phyloP scores from a whole-genome alignment of 2,329 filamentous ascomycete species.

The Dactylellina haptotyla region DNA sequence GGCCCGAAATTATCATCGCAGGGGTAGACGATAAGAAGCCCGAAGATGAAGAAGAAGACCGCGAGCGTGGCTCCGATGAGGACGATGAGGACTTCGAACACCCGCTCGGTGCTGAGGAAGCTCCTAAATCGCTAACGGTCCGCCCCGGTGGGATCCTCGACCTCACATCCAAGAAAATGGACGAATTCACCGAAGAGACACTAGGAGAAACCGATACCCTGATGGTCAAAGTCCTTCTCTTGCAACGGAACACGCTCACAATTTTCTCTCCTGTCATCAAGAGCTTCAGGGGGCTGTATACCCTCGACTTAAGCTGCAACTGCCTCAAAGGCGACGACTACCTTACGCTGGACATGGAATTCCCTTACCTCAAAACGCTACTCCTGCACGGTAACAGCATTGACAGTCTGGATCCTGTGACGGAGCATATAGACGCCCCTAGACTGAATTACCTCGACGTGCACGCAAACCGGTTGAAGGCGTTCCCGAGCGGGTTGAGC shows the following conservation, averaged over 20 bases:
- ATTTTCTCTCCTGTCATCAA: constrained; percentile 74
- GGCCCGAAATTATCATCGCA: constrained; percentile 66
- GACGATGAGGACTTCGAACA: constrained; percentile 53
- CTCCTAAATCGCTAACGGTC: constrained; percentile 63
- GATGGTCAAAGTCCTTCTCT: constrained; percentile 69
- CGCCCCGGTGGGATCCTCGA: constrained; percentile 72
- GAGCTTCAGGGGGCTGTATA: constrained; percentile 75
- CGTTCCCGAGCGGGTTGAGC: constrained; percentile 72
- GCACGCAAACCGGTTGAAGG: constrained; percentile 80
- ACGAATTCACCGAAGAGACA: constrained; percentile 65
- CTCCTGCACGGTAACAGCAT: constrained; percentile 80
- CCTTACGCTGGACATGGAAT: constrained; percentile 72
- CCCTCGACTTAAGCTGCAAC: constrained; percentile 80
- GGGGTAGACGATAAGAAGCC: constrained; percentile 56
- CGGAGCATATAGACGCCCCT: constrained; percentile 75
- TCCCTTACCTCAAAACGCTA: constrained; percentile 80
- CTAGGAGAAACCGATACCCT: constrained; percentile 64
- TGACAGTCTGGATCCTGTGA: constrained; percentile 74
- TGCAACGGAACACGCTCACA: constrained; percentile 81
- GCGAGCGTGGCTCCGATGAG: constrained; percentile 5
- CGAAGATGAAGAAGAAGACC: constrained; percentile 19
- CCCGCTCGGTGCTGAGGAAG: constrained; percentile 20
- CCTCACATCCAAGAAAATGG: constrained; percentile 73
- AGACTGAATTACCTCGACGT: constrained; percentile 80
- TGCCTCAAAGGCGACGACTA: constrained; percentile 73